Evolutionary conservation across 257 asterid genomes (phyloP), one percentile per base, ranked within the genome.

Genomic region (Jaltomata sinuosa): DNA sequence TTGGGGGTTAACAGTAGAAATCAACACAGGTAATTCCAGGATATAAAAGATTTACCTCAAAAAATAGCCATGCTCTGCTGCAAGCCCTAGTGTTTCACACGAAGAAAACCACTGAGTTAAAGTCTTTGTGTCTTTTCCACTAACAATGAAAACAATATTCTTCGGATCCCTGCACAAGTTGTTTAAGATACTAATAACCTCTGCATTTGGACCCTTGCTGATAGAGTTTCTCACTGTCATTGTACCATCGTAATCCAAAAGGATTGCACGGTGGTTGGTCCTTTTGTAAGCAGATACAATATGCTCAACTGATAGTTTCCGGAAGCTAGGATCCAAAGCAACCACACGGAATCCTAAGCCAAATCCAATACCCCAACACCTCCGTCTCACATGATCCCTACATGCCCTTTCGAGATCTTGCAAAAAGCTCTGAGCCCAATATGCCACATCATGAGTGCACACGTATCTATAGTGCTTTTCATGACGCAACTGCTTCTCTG

Each of bases 301-400:
- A 85, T 94, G 97, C 74, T 94, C 98, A 61, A 93, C 92, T 1
- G 98, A 92, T 18, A 94, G 92, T 91, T 94, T 94, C 88, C 94
- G 85, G 88, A 94, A 94, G 88, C 88, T 93, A 36, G 97, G 98
- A 88, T 93, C 98, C 91, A 94, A 88, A 6, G 98, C 97, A 67
- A 94, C 92, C 9, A 94, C 97, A 62, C 97, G 95, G 84, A 94
- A 94, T 4, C 94, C 94, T 32, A 94, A 87, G 74, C 98, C 98
- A 72, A 94, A 94, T 38, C 98, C 98, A 16, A 93, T 94, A n/a
- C 97, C 97, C 95, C 97, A 94, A 83, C 97, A 93, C 68, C 98
- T 90, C 88, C 97, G 88, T 89, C 93, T 92, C 25, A 91, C 89
- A 47, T 93, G 98, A 84, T 94, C 97, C 86, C 92, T 76, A 72